Conservation (phyloP, 805 yeast genomes). For the Saccharomycopsis synnaedendra region DNA sequence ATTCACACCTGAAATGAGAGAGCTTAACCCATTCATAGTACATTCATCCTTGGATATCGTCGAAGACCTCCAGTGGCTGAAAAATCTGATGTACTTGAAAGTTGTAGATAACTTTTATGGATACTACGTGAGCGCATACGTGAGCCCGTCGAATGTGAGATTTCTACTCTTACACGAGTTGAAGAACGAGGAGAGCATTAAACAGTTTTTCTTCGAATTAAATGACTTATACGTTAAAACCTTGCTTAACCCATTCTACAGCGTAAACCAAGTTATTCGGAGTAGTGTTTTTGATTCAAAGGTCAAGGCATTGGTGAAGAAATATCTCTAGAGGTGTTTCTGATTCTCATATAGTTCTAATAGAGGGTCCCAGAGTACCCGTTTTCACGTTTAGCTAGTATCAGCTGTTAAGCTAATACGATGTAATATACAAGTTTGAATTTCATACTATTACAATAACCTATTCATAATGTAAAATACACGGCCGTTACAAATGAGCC, state of each 20-base stretch:
- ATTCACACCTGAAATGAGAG: slow-evolving; percentile 61
- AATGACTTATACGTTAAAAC: slow-evolving; percentile 85
- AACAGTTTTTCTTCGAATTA: slow-evolving; percentile 73
- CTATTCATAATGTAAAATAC: too few species aligned
- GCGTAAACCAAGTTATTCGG: slow-evolving; percentile 60
- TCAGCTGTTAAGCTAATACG: too few species aligned
- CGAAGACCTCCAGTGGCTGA: slow-evolving; percentile 80
- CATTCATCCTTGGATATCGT: slow-evolving; percentile 87
- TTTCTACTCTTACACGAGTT: slow-evolving; percentile 60
- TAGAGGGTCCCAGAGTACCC: too few species aligned
- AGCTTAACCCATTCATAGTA: slow-evolving; percentile 76
- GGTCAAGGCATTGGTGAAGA: slow-evolving; percentile 61
- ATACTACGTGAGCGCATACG: slow-evolving; percentile 66
- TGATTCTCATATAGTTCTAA: too few species aligned
- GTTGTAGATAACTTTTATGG: slow-evolving; percentile 82
- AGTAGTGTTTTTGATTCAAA: slow-evolving; percentile 67
- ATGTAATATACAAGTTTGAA: too few species aligned
- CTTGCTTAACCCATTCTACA: slow-evolving; percentile 77
- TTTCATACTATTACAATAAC: too few species aligned
- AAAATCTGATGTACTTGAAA: slow-evolving; percentile 55
- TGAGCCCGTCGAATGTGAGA: slow-evolving; percentile 82
- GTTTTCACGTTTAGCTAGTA: too few species aligned
- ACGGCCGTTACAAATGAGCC: too few species aligned
- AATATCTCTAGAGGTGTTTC: slow-evolving; percentile 41
- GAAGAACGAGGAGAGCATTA: slow-evolving; percentile 49